Evolutionary conservation across 192 early-diverging fungal species (phyloP).

Genomic region (Pilobolus umbonatus): DNA sequence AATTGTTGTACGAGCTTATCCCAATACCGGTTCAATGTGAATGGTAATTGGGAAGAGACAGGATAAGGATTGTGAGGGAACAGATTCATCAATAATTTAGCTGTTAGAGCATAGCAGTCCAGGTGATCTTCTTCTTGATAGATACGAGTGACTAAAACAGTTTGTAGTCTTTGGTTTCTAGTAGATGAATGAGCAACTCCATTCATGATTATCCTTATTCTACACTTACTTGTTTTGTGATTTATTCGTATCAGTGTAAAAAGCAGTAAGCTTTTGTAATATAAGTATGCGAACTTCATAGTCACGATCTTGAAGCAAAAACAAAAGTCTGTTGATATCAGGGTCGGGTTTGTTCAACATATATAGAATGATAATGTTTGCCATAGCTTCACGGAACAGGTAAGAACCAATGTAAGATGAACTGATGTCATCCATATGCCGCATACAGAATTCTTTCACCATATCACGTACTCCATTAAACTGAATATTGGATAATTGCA

Average conservation of each 20-base stretch:
- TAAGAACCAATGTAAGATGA: constrained; percentile 28
- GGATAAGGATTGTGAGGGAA: constrained; percentile 23
- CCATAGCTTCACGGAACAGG: constrained; percentile 39
- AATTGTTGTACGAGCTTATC: constrained; percentile 36
- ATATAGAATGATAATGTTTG: constrained; percentile 27
- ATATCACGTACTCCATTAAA: neutral
- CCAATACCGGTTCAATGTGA: constrained; percentile 39
- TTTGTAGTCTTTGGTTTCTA: constrained; percentile 23
- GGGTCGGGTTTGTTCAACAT: constrained; percentile 17
- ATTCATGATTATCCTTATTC: neutral
- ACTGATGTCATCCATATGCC: neutral
- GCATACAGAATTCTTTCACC: constrained; percentile 4
- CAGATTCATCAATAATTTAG: constrained; percentile 37
- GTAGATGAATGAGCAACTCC: neutral
- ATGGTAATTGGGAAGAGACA: constrained; percentile 11
- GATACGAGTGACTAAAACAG: constrained; percentile 34
- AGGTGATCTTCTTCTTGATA: constrained; percentile 40
- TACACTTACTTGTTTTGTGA: constrained; percentile 12
- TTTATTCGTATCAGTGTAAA: constrained; percentile 4
- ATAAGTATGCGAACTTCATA: constrained; percentile 64
- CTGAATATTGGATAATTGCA: neutral
- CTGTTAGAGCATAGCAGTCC: constrained; percentile 42
- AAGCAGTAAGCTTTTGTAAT: constrained; percentile 35
- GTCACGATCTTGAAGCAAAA: constrained; percentile 47
- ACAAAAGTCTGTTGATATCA: constrained; percentile 22